phyloP scores from a whole-genome alignment of 176 grass and related monocot genomes.

The Hyparrhenia diplandra region DNA sequence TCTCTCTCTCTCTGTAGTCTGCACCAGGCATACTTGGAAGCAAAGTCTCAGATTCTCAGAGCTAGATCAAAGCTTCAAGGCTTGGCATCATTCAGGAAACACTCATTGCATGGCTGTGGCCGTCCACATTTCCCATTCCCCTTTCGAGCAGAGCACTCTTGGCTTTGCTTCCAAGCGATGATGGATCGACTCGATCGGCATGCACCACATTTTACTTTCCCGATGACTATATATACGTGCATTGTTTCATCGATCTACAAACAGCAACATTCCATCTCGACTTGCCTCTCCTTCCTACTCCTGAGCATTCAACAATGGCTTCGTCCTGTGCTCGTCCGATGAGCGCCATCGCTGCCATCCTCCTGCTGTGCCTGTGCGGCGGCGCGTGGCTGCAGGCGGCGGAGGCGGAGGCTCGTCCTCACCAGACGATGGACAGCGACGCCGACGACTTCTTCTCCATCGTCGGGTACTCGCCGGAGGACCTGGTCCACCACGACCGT shows the following conservation, averaged over 20 bases:
- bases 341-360: no score
- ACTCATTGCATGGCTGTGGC: not conserved
- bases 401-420: constrained; percentile 13
- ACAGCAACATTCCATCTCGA: not conserved
- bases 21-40: no score
- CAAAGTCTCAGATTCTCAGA: no score
- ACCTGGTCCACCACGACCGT: constrained; percentile 36
- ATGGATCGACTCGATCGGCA: not conserved
- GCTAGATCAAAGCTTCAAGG: no score
- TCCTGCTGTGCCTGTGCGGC: not conserved
- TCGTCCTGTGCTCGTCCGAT: constrained; percentile 10
- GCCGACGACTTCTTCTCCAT: constrained; percentile 45
- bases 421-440: not conserved
- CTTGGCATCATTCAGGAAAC: no score
- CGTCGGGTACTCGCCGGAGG: constrained; percentile 66
- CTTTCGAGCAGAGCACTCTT: no score
- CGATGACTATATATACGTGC: constrained; percentile 41
- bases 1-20: not conserved
- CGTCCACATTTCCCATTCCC: not conserved
- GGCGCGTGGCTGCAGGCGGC: not conserved
- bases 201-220: constrained; percentile 19
- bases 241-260: not conserved
- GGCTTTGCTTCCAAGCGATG: no score
- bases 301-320: not conserved
- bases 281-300: not conserved